Evolutionary conservation across 2,329 filamentous ascomycete species (phyloP).

Genomic region (Cordyceps pruinosa): DNA sequence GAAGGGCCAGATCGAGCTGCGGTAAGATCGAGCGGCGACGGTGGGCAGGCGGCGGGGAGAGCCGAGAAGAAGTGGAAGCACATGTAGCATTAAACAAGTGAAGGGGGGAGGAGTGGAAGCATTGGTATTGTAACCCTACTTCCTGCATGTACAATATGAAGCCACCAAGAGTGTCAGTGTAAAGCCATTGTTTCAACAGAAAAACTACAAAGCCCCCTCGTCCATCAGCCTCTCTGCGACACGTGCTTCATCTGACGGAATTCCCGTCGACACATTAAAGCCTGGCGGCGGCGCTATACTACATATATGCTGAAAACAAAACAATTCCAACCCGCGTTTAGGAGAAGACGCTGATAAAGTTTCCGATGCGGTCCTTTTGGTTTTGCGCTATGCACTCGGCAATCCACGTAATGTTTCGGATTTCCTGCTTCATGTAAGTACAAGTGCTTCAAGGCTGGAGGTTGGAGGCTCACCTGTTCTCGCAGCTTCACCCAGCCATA

Average conservation of each 20-base stretch:
- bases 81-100: slow-evolving; percentile 16
- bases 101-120: slow-evolving; percentile 11
- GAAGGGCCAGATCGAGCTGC: slow-evolving; percentile 70
- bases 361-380: slow-evolving; percentile 97
- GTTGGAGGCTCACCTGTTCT: slow-evolving; percentile 68
- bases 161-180: slow-evolving; percentile 11
- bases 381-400: slow-evolving; percentile 99
- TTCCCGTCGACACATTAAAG: slow-evolving; percentile 32
- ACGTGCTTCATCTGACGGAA: slow-evolving; percentile 1
- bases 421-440: slow-evolving; percentile 61
- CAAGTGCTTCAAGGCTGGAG: slow-evolving; percentile 5
- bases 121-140: slow-evolving; percentile 38
- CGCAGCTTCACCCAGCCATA: slow-evolving; percentile 97
- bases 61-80: no score
- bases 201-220: neutral
- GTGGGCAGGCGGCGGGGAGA: no score
- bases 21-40: no score
- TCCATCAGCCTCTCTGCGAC: neutral
- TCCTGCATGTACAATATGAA: slow-evolving; percentile 45
- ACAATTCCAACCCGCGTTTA: slow-evolving; percentile 16
- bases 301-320: slow-evolving; percentile 29
- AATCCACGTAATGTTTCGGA: slow-evolving; percentile 99
- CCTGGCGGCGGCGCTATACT: slow-evolving; percentile 33
- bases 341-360: slow-evolving; percentile 95
- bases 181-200: slow-evolving; percentile 7